phyloP scores from a whole-genome alignment of 2,329 filamentous ascomycete species.

The Rachicladosporium sp. region DNA sequence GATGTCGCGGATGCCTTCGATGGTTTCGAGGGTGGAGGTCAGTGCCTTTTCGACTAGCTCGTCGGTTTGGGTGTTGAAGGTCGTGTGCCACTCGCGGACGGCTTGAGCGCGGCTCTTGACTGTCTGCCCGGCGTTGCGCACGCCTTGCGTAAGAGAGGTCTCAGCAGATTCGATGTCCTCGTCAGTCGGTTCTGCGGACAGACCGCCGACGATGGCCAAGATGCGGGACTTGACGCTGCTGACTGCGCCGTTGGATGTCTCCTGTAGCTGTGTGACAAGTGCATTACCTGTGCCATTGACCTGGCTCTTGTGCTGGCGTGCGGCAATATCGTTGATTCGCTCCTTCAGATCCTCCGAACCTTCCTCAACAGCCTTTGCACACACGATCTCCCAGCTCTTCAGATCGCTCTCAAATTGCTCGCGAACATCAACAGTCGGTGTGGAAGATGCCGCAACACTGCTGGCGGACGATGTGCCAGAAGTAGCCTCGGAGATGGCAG shows the following conservation, averaged over 20 bases:
- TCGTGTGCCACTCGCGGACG: slow-evolving; percentile 63
- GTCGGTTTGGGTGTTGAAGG: slow-evolving; percentile 58
- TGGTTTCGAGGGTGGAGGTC: slow-evolving; percentile 68
- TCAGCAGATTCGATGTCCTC: slow-evolving; percentile 40
- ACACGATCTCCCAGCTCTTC: slow-evolving; percentile 76
- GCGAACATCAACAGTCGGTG: slow-evolving; percentile 32
- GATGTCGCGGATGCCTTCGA: slow-evolving; percentile 70
- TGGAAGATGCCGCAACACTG: slow-evolving; percentile 33
- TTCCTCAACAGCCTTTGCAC: slow-evolving; percentile 72
- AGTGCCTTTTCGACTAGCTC: slow-evolving; percentile 58
- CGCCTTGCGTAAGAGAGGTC: slow-evolving; percentile 39
- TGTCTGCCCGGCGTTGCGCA: slow-evolving; percentile 56
- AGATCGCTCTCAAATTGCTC: slow-evolving; percentile 65
- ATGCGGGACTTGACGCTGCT: slow-evolving; percentile 56
- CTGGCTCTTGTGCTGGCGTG: slow-evolving; percentile 54
- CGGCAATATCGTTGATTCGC: slow-evolving; percentile 58
- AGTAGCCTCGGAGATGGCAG: slow-evolving; percentile 15
- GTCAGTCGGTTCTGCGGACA: slow-evolving; percentile 48
- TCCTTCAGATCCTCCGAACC: slow-evolving; percentile 57
- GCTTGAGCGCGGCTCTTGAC: slow-evolving; percentile 69
- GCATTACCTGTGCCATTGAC: slow-evolving; percentile 54
- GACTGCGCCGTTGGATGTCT: slow-evolving; percentile 52
- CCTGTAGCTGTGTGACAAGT: slow-evolving; percentile 56
- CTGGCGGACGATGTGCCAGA: slow-evolving; percentile 15
- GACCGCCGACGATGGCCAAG: slow-evolving; percentile 37